Evolutionary conservation across 352 stramenopile genomes (phyloP).

Genomic region (Pythium chondricola): DNA sequence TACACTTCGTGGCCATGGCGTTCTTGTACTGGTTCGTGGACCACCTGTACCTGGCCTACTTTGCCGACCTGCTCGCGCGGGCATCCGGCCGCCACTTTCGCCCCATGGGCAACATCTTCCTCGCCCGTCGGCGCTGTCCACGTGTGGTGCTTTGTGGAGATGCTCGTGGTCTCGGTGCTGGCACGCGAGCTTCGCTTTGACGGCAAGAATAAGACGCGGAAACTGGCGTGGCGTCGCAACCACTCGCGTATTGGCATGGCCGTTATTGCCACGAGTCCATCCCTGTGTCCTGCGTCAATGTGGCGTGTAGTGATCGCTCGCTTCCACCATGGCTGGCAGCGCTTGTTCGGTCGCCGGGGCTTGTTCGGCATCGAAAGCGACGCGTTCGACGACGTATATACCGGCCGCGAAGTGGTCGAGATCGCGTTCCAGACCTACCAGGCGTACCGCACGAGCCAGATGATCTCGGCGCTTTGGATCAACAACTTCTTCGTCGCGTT

Average conservation of each 20-base stretch:
- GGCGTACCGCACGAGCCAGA: constrained; percentile 6
- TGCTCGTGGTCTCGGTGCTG: neutral
- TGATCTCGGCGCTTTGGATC: neutral
- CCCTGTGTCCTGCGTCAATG: too few species aligned
- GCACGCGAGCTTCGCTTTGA: too few species aligned
- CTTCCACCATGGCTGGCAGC: neutral
- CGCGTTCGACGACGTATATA: constrained; percentile 3
- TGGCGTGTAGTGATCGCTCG: too few species aligned
- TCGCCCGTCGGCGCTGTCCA: neutral
- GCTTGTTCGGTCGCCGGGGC: neutral
- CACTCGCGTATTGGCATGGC: too few species aligned
- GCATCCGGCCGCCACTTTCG: constrained; percentile 5
- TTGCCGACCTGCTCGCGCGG: constrained; percentile 13
- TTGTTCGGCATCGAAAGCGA: constrained; percentile 8
- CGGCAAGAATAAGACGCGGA: too few species aligned
- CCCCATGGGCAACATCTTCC: constrained; percentile 1
- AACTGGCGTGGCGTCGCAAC: too few species aligned
- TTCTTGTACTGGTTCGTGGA: constrained; percentile 15
- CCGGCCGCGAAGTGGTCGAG: constrained; percentile 3
- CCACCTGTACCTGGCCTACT: constrained; percentile 16
- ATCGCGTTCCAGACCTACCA: constrained; percentile 7
- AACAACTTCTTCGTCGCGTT: neutral
- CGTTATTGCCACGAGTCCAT: too few species aligned
- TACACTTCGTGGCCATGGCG: constrained; percentile 3
- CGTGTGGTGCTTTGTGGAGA: neutral